Base-by-base conservation (phyloP, 768 basidiomycete species). In the Floccularia luteovirens region DNA sequence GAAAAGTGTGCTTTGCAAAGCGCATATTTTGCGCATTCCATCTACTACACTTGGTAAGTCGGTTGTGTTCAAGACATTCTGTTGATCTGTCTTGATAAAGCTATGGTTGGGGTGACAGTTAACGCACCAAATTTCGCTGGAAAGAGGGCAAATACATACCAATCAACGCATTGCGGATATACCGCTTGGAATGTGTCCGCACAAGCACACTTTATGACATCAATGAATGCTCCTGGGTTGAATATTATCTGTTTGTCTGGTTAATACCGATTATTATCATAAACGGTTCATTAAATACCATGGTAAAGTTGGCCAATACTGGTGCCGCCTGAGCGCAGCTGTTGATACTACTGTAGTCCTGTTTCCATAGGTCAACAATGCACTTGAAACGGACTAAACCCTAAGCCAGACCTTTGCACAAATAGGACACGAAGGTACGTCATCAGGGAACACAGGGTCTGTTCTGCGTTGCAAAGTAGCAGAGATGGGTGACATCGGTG, bases 141-240 rank as follows among this genome's bases (percentile, higher is more conserved):
- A 30, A 17, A 12, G 38, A 28, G 12, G n/a, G 36, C 25, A 36
- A 20, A 30, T 23, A 50, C 64, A 30, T 37, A 79, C 77, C 81
- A 82, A 50, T 82, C 79, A 27, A 76, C 76, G 43, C 79, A 84
- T 62, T 82, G 77, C 25, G 79, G 79, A 57, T 72, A 69, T 3
- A 55, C 61, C 14, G 67, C 53, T 46, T 69, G 64, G 47, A 66
- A 67, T 0, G 63, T 63, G 41, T 67, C 63, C 2, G 67, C 62
- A 51, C 82, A 84, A 3, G 78, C 67, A 56, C 81, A 82, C 57
- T 74, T 67, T 52, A 82, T 79, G 32, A 77, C 64, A 48, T 71
- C 67, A 45, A 80, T 63, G 56, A 81, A 81, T 1, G 72, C 72
- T 21, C 74, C 71, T 1, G 80, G 80, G 45, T 81, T 79, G 48